Conservation (phyloP, 2,329 filamentous ascomycete genomes). For the Aureobasidium sp. region DNA sequence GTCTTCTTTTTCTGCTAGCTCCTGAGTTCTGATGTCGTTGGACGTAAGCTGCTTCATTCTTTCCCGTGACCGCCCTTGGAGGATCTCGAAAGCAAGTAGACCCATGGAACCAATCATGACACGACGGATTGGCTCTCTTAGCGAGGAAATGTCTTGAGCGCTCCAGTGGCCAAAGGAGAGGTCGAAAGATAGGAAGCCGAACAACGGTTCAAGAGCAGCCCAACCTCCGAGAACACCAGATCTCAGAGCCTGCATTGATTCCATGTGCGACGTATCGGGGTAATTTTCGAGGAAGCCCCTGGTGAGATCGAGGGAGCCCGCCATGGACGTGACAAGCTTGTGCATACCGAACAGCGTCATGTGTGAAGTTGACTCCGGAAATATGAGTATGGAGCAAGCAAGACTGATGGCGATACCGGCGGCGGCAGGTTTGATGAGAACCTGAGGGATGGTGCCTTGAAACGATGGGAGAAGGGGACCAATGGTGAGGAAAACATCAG, state of each 20-base stretch:
- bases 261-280: constrained; percentile 1
- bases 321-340: constrained; percentile 3
- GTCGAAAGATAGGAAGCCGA: constrained; percentile 39
- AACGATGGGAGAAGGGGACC: constrained; percentile 10
- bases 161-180: constrained; percentile 40
- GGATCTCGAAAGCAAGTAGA: constrained; percentile 6
- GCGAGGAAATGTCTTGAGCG: constrained; percentile 32
- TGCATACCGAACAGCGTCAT: constrained; percentile 8
- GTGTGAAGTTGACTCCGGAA: constrained; percentile 13
- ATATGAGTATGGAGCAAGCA: constrained; percentile 13
- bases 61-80: neutral
- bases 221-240: constrained; percentile 7
- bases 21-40: neutral
- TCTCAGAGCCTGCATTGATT: constrained; percentile 5
- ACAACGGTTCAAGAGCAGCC: constrained; percentile 4
- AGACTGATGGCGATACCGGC: constrained; percentile 9
- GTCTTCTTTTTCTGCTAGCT: neutral
- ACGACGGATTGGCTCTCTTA: constrained; percentile 31
- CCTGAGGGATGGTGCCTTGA: constrained; percentile 10
- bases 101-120: constrained; percentile 22
- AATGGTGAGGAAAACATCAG: constrained; percentile 10
- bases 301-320: neutral
- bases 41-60: neutral
- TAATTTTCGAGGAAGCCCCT: neutral
- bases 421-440: constrained; percentile 12